Base-by-base conservation (phyloP, 2,329 filamentous ascomycete species). In the Cercospora janseana region DNA sequence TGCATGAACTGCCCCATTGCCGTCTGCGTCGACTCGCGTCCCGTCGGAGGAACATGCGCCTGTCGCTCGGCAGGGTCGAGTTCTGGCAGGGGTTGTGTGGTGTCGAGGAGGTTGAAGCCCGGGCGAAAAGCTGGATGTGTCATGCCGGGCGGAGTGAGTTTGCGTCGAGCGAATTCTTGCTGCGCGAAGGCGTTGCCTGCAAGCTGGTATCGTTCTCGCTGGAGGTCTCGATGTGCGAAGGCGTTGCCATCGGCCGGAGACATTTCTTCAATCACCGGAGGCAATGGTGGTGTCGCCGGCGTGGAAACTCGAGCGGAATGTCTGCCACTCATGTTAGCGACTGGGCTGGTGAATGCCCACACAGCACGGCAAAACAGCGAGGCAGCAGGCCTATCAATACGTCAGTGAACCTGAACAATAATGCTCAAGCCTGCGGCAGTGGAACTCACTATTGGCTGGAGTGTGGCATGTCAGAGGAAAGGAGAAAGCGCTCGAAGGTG, bases 171-270 rank as follows among this genome's bases (percentile, higher is more conserved):
- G 12, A 60, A 52, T 37, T 64, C 57, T 44, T 62, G 59, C 42
- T 64, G 63, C 23, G 61, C 66, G 54, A 68, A 69, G 9, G 67
- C 65, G 58, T 69, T 69, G 46, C 60, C 54, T 10, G 52, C 51
- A 13, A 63, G 53, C 37, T 58, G 59, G 46, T 66, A 61, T 16
- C 52, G 46, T 29, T 65, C 50, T 21, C 56, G 43, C 18, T 49
- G 38, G 8, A 46, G 50, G 3, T 49, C 54, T 34, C 60, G 52
- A 50, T 60, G 57, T 18, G 63, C 61, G 41, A 65, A 66, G 2
- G 63, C 62, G 58, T 66, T 66, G n/a, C 49, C 57, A 5, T 58
- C 57, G 12, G 65, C 61, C 7, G 46, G 44, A 3, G 31, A 21
- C 35, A 48, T 35, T n/a, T 46, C 34, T 16, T 34, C 13, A 31